Evolutionary conservation across 352 stramenopile species (phyloP).

Genomic region (Pelagophyceae sp.): DNA sequence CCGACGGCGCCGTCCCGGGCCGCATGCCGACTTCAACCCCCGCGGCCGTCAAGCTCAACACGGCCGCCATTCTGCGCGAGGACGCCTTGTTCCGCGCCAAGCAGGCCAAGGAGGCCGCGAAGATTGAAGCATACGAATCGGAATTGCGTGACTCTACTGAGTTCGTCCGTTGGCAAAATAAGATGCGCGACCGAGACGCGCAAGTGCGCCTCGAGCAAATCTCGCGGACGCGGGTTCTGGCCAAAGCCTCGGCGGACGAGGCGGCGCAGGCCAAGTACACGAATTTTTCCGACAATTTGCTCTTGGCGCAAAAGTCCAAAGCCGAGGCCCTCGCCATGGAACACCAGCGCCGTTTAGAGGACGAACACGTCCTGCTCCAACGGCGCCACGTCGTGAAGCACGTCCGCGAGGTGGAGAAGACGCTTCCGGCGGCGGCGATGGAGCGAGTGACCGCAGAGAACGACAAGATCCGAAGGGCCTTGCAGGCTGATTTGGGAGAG

Average conservation of each 20-base stretch:
- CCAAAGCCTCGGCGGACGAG: constrained; percentile 56
- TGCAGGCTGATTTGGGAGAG: constrained; percentile 30
- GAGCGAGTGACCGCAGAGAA: constrained; percentile 43
- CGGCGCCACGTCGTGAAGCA: constrained; percentile 50
- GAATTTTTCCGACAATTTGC: constrained; percentile 62
- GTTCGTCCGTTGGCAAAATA: constrained; percentile 74
- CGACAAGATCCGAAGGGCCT: constrained; percentile 43
- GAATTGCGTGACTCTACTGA: constrained; percentile 75
- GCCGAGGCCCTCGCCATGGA: constrained; percentile 54
- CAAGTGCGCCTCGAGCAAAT: constrained; percentile 56
- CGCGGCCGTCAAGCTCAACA: constrained; percentile 67
- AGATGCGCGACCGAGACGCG: constrained; percentile 69
- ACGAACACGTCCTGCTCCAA: constrained; percentile 32
- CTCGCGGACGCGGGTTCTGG: constrained; percentile 58
- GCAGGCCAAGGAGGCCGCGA: constrained; percentile 70
- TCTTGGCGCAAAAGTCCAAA: constrained; percentile 67
- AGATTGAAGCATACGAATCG: constrained; percentile 71
- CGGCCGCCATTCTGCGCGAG: constrained; percentile 75
- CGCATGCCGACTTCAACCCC: background rate
- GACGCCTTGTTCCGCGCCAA: constrained; percentile 79
- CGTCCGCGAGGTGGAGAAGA: constrained; percentile 49
- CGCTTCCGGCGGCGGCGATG: constrained; percentile 57
- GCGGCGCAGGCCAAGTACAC: constrained; percentile 63
- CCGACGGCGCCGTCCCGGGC: too few species aligned
- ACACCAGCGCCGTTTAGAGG: constrained; percentile 52